Conservation (phyloP, 441 rosid species). For the Cnidoscolus chayamansa region DNA sequence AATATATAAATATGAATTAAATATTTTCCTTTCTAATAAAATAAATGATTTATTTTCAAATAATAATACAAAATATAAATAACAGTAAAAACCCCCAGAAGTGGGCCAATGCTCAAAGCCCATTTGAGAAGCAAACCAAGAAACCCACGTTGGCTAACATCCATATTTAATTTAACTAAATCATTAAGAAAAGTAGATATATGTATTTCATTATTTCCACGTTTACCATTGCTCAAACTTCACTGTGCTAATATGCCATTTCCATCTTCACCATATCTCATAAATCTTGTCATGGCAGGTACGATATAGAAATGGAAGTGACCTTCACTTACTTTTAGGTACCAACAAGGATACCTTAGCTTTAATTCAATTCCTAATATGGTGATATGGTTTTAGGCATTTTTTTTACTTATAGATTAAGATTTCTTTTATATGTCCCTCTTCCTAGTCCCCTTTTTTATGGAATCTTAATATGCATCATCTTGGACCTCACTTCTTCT, state of each 20-base stretch:
- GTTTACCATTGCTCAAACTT: not conserved
- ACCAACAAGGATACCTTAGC: not conserved
- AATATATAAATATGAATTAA: too few species aligned
- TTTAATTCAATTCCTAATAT: conserved; percentile 7
- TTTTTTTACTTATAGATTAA: conserved; percentile 2
- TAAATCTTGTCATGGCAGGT: conserved; percentile 17
- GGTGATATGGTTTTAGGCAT: not conserved
- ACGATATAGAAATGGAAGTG: conserved; percentile 6
- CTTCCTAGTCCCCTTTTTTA: not conserved
- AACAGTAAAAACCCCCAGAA: too few species aligned
- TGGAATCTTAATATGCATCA: not conserved
- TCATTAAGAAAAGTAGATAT: too few species aligned
- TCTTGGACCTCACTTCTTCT: not conserved
- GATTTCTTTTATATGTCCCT: not conserved
- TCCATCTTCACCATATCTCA: conserved; percentile 3
- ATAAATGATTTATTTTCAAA: too few species aligned
- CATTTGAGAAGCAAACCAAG: too few species aligned
- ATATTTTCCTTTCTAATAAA: too few species aligned
- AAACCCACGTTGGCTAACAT: too few species aligned
- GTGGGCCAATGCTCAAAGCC: too few species aligned
- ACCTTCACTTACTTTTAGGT: conserved; percentile 16
- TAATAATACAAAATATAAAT: too few species aligned
- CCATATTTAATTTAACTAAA: too few species aligned
- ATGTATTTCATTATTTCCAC: too few species aligned
- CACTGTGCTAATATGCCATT: not conserved